These are phyloP conservation scores for Filosporella fistucella DNA, from an alignment of 495 filamentous ascomycete genomes.

Conservation along the genomic window DNA sequence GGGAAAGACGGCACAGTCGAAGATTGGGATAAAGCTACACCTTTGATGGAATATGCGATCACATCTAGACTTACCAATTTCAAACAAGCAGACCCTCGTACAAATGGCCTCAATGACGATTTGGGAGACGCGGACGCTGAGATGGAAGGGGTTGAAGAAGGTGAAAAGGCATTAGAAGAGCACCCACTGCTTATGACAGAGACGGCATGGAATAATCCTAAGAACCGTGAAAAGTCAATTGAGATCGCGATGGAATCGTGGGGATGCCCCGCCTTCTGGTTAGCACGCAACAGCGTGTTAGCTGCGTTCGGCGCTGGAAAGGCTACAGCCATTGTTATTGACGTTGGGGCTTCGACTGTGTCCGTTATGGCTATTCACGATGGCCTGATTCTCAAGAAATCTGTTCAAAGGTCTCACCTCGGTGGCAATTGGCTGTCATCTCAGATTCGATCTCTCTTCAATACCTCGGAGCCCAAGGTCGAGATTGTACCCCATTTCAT, in stretches of 20 bases:
- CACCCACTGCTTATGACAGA: slow-evolving; percentile 93
- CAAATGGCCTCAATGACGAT: slow-evolving; percentile 69
- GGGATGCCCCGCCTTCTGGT: slow-evolving; percentile 89
- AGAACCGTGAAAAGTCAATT: slow-evolving; percentile 84
- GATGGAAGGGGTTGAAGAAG: slow-evolving; percentile 61
- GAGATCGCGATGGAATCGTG: slow-evolving; percentile 96
- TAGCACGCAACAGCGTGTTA: slow-evolving; percentile 55
- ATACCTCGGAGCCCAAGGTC: slow-evolving; percentile 68
- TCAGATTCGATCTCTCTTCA: slow-evolving; percentile 79
- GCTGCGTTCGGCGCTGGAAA: slow-evolving; percentile 83
- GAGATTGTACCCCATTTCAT: slow-evolving; percentile 82
- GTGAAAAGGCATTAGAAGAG: slow-evolving; percentile 79
- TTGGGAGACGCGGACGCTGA: slow-evolving; percentile 56
- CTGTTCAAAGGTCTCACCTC: slow-evolving; percentile 74
- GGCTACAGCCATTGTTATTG: slow-evolving; percentile 84
- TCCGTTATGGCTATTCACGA: slow-evolving; percentile 91
- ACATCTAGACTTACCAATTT: slow-evolving; percentile 70
- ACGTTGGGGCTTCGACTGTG: slow-evolving; percentile 86
- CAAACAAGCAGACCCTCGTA: slow-evolving; percentile 56
- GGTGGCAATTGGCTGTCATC: slow-evolving; percentile 86
- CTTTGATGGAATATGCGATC: slow-evolving; percentile 85
- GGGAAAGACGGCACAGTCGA: slow-evolving; percentile 84
- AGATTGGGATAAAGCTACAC: slow-evolving; percentile 91
- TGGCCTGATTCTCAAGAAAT: slow-evolving; percentile 88
- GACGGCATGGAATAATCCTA: slow-evolving; percentile 83